Percentiles rank a stretch among this genome's conserved stretches.
phyloP scores from a whole-genome alignment of 2,329 filamentous ascomycete species.

The Periconia digitata region DNA sequence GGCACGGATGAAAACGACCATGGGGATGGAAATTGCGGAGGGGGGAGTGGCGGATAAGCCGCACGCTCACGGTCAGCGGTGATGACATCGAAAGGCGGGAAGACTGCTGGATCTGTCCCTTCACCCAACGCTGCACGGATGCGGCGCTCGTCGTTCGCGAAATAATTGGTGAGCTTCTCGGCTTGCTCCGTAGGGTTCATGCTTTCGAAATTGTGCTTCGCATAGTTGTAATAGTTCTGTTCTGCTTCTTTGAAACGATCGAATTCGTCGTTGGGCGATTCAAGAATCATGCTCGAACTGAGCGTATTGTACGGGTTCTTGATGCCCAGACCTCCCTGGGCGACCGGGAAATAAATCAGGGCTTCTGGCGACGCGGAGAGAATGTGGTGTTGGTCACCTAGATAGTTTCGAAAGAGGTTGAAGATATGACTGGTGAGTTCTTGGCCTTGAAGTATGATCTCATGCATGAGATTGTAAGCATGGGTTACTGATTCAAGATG shows the following conservation, averaged over 20 bases:
- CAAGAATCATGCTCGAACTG: constrained; percentile 12
- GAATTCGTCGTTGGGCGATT: constrained; percentile 10
- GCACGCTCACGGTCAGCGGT: constrained; percentile 18
- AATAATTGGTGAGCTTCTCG: constrained; percentile 16
- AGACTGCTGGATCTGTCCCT: constrained; percentile 5
- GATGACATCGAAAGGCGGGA: constrained; percentile 17
- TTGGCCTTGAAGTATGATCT: constrained; percentile 21
- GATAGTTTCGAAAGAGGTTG: constrained; percentile 14
- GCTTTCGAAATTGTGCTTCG: constrained; percentile 13
- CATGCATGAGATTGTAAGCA: constrained; percentile 25
- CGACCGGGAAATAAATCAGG: constrained; percentile 27
- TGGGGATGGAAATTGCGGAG: not conserved
- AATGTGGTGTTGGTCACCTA: not conserved
- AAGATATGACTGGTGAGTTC: constrained; percentile 24
- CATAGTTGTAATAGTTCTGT: constrained; percentile 19
- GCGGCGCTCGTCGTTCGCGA: constrained; percentile 14
- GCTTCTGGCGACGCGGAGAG: constrained; percentile 21
- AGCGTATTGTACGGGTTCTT: constrained; percentile 30
- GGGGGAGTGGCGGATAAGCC: constrained; percentile 6
- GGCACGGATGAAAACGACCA: constrained; percentile 1
- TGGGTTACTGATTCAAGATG: constrained; percentile 26
- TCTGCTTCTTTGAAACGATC: constrained; percentile 18
- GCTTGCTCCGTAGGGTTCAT: constrained; percentile 11
- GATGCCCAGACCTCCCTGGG: constrained; percentile 32
- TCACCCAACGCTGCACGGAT: constrained; percentile 11